These are phyloP conservation scores for Bjerkandera adusta DNA, from an alignment of 1,284 basidiomycete species.

Conservation along the genomic window DNA sequence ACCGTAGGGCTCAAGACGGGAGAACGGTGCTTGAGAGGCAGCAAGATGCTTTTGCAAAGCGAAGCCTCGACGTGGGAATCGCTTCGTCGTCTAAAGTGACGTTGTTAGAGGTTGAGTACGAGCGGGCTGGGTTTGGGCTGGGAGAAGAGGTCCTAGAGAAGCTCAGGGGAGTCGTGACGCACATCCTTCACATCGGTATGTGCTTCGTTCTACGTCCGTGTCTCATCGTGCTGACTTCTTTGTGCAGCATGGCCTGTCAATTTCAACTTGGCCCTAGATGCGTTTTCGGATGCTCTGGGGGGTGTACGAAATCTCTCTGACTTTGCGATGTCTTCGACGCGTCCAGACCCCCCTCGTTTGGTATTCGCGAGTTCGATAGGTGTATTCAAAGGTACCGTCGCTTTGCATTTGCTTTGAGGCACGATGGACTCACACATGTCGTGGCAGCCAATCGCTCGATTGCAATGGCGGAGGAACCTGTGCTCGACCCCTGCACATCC, in stretches of 20 bases:
- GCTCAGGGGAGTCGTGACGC: slow-evolving; percentile 31
- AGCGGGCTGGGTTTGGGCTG: slow-evolving; percentile 23
- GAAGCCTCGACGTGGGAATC: slow-evolving; percentile 22
- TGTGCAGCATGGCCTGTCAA: slow-evolving; percentile 34
- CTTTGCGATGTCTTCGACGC: slow-evolving; percentile 28
- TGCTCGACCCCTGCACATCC: slow-evolving; percentile 20
- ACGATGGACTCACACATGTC: background rate
- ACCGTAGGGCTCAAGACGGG: slow-evolving; percentile 26
- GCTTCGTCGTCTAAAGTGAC: slow-evolving; percentile 27
- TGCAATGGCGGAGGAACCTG: slow-evolving; percentile 12
- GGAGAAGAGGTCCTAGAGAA: slow-evolving; percentile 14
- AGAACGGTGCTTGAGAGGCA: slow-evolving; percentile 24
- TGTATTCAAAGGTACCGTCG: slow-evolving; percentile 27
- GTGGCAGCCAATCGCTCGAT: slow-evolving; percentile 17
- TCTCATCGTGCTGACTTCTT: slow-evolving; percentile 1
- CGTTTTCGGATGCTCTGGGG: slow-evolving; percentile 21
- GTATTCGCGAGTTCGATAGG: slow-evolving; percentile 34
- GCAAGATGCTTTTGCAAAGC: slow-evolving; percentile 23
- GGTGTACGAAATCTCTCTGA: slow-evolving; percentile 20
- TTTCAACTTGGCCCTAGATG: slow-evolving; percentile 30
- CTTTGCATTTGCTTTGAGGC: background rate
- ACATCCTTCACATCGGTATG: slow-evolving; percentile 35
- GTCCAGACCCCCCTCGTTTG: slow-evolving; percentile 23
- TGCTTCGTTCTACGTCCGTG: background rate
- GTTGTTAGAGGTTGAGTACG: slow-evolving; percentile 28